These are phyloP conservation scores for Mantamonas sphyraenae DNA, from an alignment of 78 protist species.

Conservation along the genomic window DNA sequence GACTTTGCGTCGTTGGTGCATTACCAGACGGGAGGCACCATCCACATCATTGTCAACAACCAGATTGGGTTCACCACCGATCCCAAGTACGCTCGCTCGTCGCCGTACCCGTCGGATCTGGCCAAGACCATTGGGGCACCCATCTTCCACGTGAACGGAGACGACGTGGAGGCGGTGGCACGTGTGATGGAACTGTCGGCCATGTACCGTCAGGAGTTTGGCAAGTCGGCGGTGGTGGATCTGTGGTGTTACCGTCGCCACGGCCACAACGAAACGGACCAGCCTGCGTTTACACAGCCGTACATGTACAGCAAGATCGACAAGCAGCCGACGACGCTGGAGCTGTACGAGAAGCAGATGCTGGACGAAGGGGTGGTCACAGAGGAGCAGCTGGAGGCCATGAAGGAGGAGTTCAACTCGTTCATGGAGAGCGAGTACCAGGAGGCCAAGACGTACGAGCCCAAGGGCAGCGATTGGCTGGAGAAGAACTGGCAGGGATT, in stretches of 20 bases:
- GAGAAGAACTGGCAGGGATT: slow-evolving; percentile 42
- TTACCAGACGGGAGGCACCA: slow-evolving; percentile 89
- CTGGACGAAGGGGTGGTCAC: slow-evolving; percentile 29
- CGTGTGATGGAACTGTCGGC: slow-evolving; percentile 44
- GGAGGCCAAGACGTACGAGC: slow-evolving; percentile 39
- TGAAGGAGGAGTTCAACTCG: neutral
- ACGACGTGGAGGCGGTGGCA: slow-evolving; percentile 83
- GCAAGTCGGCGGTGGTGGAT: slow-evolving; percentile 78
- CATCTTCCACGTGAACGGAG: slow-evolving; percentile 96
- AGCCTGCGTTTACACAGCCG: slow-evolving; percentile 95
- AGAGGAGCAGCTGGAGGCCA: neutral
- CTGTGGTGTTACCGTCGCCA: slow-evolving; percentile 71
- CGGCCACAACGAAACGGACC: slow-evolving; percentile 94
- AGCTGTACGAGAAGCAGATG: slow-evolving; percentile 41
- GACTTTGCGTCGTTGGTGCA: slow-evolving; percentile 50
- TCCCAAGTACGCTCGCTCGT: slow-evolving; percentile 65
- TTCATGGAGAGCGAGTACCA: slow-evolving; percentile 19
- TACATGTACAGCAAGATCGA: slow-evolving; percentile 67
- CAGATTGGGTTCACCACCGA: slow-evolving; percentile 97
- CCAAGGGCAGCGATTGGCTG: slow-evolving; percentile 51
- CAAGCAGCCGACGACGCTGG: slow-evolving; percentile 46
- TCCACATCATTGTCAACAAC: slow-evolving; percentile 91
- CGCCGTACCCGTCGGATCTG: slow-evolving; percentile 86
- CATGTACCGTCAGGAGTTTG: slow-evolving; percentile 66
- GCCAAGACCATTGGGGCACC: slow-evolving; percentile 80